A percentile compares a stretch with the other conserved stretches of the same genome.
These are phyloP conservation scores for Oxytropis ochrocephala DNA, from an alignment of 306 rosid species.

Conservation along the genomic window DNA sequence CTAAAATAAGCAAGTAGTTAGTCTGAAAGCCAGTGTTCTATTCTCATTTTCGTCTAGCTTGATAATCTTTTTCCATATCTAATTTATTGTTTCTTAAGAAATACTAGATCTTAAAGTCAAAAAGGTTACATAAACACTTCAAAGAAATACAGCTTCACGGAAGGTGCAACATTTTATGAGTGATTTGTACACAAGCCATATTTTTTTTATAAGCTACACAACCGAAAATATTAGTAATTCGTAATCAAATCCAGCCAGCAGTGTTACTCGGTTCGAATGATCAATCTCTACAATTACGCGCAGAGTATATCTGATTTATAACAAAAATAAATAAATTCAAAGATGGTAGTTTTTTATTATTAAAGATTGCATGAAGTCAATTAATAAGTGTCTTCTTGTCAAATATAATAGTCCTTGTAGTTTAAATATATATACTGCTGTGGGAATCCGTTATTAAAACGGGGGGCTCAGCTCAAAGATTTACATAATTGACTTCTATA, in stretches of 20 bases:
- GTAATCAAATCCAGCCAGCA: background rate
- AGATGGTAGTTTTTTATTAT: background rate
- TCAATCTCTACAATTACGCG: too few species aligned
- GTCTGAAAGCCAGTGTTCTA: background rate
- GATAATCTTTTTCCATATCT: background rate
- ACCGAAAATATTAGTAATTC: background rate
- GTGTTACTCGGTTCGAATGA: too few species aligned
- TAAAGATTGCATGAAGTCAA: conserved; percentile 12
- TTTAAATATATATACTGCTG: background rate
- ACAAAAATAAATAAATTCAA: too few species aligned
- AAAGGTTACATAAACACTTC: background rate
- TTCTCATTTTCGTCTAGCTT: background rate
- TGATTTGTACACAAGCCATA: conserved; percentile 16
- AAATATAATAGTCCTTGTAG: background rate
- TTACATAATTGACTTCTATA: conserved; percentile 3
- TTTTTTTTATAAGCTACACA: too few species aligned
- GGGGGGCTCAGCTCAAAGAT: conserved; percentile 4
- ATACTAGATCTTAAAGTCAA: conserved; percentile 3
- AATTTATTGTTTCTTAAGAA: background rate
- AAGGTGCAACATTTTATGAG: background rate
- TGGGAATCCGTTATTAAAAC: background rate
- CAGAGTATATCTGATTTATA: too few species aligned
- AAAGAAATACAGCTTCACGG: background rate
- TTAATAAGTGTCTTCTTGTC: background rate
- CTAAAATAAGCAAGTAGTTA: background rate